These are phyloP conservation scores for Acidiella bohemica DNA, from an alignment of 495 filamentous ascomycete species.

Conservation along the genomic window DNA sequence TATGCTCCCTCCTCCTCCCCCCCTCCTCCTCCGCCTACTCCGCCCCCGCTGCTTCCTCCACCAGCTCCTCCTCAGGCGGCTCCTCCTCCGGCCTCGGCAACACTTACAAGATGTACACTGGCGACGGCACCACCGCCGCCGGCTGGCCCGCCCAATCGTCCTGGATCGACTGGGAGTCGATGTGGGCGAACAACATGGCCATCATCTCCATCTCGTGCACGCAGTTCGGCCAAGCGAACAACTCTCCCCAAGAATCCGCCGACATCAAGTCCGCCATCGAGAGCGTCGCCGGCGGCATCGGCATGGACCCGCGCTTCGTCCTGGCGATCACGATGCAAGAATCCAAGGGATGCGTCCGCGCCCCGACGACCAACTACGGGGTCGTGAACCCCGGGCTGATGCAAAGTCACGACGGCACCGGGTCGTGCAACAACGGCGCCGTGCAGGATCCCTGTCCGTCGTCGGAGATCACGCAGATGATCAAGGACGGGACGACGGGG, in stretches of 20 bases:
- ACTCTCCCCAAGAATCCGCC: conserved; percentile 67
- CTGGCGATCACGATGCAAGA: conserved; percentile 21
- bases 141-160: conserved; percentile 13
- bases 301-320: conserved; percentile 20
- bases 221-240: conserved; percentile 30
- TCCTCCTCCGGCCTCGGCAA: conserved; percentile 1
- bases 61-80: not conserved
- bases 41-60: not conserved
- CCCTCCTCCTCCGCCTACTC: conserved; percentile 2
- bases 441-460: conserved; percentile 35
- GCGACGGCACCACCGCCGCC: conserved; percentile 9
- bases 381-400: conserved; percentile 44
- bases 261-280: conserved; percentile 25
- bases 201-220: conserved; percentile 34
- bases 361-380: conserved; percentile 33
- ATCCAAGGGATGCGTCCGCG: conserved; percentile 26
- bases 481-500: conserved; percentile 17
- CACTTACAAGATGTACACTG: conserved; percentile 14
- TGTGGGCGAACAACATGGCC: conserved; percentile 29
- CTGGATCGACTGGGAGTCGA: conserved; percentile 15
- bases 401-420: conserved; percentile 28
- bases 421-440: conserved; percentile 7
- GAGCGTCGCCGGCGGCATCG: not conserved
- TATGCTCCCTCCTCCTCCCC: not conserved
- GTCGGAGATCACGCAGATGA: conserved; percentile 18